phyloP scores from a whole-genome alignment of 768 basidiomycete species.

The Megacollybia marginata region DNA sequence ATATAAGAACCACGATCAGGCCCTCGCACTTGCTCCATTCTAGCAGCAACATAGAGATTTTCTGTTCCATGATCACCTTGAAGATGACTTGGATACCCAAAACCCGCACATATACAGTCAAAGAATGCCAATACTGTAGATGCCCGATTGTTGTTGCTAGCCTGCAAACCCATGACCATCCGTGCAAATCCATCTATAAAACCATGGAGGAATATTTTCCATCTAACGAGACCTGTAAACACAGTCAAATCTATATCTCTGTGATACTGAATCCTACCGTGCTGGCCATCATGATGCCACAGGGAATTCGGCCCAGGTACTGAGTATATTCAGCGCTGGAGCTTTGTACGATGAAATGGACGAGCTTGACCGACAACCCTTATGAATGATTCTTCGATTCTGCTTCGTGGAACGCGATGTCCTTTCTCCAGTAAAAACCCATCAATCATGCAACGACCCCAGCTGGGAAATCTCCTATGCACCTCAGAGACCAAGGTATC shows the following conservation, averaged over 20 bases:
- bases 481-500: constrained; percentile 11
- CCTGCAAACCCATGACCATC: constrained; percentile 14
- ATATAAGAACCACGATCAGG: constrained; percentile 13
- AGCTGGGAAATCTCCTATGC: constrained; percentile 12
- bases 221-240: constrained; percentile 7
- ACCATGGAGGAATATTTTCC: constrained; percentile 6
- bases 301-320: constrained; percentile 14
- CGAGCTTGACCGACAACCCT: constrained; percentile 2
- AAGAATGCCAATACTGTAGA: constrained; percentile 18
- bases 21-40: constrained; percentile 11
- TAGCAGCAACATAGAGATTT: constrained; percentile 15
- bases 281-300: constrained; percentile 14
- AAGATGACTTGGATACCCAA: constrained; percentile 15
- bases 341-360: constrained; percentile 4
- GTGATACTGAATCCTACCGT: constrained; percentile 12
- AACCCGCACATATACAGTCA: constrained; percentile 1
- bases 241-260: no score
- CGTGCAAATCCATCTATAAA: constrained; percentile 9
- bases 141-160: constrained; percentile 21
- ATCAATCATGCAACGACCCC: constrained; percentile 14
- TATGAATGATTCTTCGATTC: constrained; percentile 5
- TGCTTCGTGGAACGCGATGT: constrained; percentile 6
- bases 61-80: constrained; percentile 20
- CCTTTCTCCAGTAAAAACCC: constrained; percentile 13
- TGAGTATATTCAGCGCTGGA: constrained; percentile 9